phyloP scores from a whole-genome alignment of 352 stramenopile species.

The Phytophthora crassamura region DNA sequence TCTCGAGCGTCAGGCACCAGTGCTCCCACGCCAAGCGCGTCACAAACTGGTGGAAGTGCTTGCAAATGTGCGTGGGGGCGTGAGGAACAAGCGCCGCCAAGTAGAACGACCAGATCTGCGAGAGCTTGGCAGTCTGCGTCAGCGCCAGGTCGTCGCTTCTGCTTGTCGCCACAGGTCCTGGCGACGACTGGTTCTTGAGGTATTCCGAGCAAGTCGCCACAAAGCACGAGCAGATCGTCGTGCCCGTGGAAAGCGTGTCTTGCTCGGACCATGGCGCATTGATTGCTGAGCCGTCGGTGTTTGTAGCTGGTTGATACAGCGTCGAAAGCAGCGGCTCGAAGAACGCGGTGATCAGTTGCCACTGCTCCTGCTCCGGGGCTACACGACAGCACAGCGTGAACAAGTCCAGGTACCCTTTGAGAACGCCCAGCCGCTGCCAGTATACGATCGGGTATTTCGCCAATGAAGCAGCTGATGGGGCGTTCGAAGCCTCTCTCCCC shows the following conservation, averaged over 20 bases:
- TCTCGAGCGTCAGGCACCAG: constrained; percentile 83
- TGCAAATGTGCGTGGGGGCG: constrained; percentile 79
- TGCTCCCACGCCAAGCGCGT: constrained; percentile 84
- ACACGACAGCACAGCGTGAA: constrained; percentile 76
- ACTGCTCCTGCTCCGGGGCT: constrained; percentile 66
- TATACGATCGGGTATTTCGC: constrained; percentile 60
- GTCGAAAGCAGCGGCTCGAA: constrained; percentile 86
- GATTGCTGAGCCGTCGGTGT: constrained; percentile 70
- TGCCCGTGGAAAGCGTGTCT: constrained; percentile 76
- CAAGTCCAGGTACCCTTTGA: constrained; percentile 83
- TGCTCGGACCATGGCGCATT: constrained; percentile 75
- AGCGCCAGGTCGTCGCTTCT: constrained; percentile 24
- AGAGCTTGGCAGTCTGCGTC: constrained; percentile 57
- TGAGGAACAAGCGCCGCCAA: constrained; percentile 75
- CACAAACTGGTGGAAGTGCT: constrained; percentile 83
- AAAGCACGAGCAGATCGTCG: constrained; percentile 82
- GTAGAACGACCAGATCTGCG: constrained; percentile 86
- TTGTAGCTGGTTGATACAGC: constrained; percentile 79
- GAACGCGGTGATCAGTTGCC: constrained; percentile 69
- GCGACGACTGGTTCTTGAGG: constrained; percentile 42
- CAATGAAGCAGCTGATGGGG: constrained; percentile 4
- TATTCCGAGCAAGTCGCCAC: constrained; percentile 80
- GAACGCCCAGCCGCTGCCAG: constrained; percentile 74
- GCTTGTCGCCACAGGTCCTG: constrained; percentile 1
- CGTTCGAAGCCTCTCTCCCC: constrained; percentile 18